These are phyloP conservation scores for Jatropha curcas DNA, from an alignment of 345 rosid genomes.

Conservation along the genomic window DNA sequence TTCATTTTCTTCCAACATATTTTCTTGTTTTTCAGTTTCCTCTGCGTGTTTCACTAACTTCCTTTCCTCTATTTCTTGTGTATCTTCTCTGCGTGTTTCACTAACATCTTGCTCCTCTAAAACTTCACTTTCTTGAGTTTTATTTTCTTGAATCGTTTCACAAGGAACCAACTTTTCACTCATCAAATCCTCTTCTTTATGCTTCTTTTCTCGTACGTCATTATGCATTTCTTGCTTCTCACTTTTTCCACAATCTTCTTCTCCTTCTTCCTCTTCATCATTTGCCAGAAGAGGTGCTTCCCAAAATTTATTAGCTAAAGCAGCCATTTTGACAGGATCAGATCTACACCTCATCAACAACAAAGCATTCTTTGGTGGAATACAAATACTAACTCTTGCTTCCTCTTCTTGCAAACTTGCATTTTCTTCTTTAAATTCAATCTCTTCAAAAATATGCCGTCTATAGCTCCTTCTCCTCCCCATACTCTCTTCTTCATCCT, in stretches of 20 bases:
- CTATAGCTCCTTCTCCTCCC: conserved; percentile 55
- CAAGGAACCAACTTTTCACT: conserved; percentile 36
- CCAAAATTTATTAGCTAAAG: conserved; percentile 71
- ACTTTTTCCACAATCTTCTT: conserved; percentile 5
- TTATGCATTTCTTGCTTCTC: conserved; percentile 15
- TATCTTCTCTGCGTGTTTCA: no score
- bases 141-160: conserved; percentile 26
- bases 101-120: background rate
- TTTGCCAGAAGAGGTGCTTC: conserved; percentile 52
- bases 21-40: conserved; percentile 7
- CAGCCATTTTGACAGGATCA: conserved; percentile 93
- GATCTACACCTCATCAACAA: conserved; percentile 92
- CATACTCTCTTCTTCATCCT: conserved; percentile 25
- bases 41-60: background rate
- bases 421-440: conserved; percentile 41
- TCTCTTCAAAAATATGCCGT: conserved; percentile 72
- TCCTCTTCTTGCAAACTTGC: conserved; percentile 37
- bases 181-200: conserved; percentile 27
- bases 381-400: conserved; percentile 52
- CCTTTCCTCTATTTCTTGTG: background rate
- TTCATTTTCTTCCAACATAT: conserved; percentile 1
- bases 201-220: conserved; percentile 29
- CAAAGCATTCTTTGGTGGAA: conserved; percentile 89
- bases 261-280: conserved; percentile 23
- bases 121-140: conserved; percentile 10